Evolutionary conservation across 2,329 filamentous ascomycete species (phyloP).

Genomic region (Botryosphaeria dothidea): DNA sequence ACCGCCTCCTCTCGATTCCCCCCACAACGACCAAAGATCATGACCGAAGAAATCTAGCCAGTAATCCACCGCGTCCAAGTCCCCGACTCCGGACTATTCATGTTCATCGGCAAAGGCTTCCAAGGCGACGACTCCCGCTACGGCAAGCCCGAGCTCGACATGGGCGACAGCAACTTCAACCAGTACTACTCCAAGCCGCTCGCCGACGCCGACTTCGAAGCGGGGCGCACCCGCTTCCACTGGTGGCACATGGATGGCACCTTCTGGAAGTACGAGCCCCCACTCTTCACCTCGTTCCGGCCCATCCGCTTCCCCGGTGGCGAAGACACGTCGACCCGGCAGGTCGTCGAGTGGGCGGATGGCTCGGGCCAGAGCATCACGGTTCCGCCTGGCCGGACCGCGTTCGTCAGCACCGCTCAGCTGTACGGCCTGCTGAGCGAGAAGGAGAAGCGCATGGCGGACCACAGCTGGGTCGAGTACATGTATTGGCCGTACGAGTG

Average conservation of each 20-base stretch:
- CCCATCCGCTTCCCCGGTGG: background rate
- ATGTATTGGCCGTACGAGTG: slow-evolving; percentile 43
- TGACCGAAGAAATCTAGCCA: background rate
- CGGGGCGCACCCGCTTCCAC: slow-evolving; percentile 20
- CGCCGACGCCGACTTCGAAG: slow-evolving; percentile 20
- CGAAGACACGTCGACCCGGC: background rate
- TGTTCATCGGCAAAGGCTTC: slow-evolving; percentile 1
- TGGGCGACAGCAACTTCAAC: background rate
- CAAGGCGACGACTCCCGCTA: background rate
- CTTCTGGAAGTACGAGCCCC: slow-evolving; percentile 19
- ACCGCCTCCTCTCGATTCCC: slow-evolving; percentile 26
- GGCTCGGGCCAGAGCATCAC: background rate
- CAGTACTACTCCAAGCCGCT: slow-evolving; percentile 16
- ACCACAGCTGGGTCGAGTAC: slow-evolving; percentile 49
- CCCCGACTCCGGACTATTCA: background rate
- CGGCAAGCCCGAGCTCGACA: background rate
- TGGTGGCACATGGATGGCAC: slow-evolving; percentile 21
- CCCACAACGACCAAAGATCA: background rate
- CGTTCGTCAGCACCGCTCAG: slow-evolving; percentile 25
- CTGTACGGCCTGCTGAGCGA: slow-evolving; percentile 41
- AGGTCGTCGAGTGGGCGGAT: background rate
- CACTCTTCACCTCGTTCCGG: background rate
- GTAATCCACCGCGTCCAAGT: background rate
- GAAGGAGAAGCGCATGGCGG: slow-evolving; percentile 41
- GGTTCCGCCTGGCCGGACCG: background rate